A percentile compares a stretch with the other conserved stretches of the same genome.
These are phyloP conservation scores for Phaeolepiota aurea DNA, from an alignment of 768 basidiomycete genomes.

Conservation along the genomic window DNA sequence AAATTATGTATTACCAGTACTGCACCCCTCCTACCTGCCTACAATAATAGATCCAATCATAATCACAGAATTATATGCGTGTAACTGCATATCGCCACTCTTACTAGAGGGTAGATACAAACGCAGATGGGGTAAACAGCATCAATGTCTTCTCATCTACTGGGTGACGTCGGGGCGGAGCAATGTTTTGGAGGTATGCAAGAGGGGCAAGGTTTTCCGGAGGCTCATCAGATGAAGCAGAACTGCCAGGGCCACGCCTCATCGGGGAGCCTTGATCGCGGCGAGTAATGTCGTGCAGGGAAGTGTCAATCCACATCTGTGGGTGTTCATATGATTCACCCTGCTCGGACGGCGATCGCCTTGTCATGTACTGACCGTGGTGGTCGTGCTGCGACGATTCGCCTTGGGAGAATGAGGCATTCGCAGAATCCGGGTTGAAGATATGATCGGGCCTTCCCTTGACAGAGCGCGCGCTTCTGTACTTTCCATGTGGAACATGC, in stretches of 20 bases:
- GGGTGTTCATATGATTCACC: constrained; percentile 8
- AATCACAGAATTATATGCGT: not conserved
- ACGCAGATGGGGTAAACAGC: constrained; percentile 19
- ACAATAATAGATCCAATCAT: not conserved
- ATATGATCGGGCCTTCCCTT: constrained; percentile 48
- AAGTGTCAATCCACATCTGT: constrained; percentile 9
- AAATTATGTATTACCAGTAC: not conserved
- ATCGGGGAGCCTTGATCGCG: constrained; percentile 4
- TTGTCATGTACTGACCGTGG: constrained; percentile 35
- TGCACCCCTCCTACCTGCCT: no score
- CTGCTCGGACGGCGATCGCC: constrained; percentile 12
- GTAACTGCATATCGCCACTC: not conserved
- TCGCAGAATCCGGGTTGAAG: constrained; percentile 34
- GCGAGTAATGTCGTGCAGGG: not conserved
- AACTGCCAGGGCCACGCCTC: constrained; percentile 17
- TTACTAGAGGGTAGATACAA: not conserved
- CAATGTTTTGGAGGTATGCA: constrained; percentile 56
- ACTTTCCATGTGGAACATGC: constrained; percentile 54
- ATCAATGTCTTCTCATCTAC: constrained; percentile 45
- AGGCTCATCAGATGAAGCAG: constrained; percentile 21
- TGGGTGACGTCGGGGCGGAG: constrained; percentile 60
- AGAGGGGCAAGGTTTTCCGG: constrained; percentile 49
- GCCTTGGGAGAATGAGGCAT: constrained; percentile 27
- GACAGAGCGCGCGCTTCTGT: constrained; percentile 63
- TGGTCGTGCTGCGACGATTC: constrained; percentile 16